Percentiles rank a stretch among this genome's conserved stretches.
Evolutionary conservation across 148 eudicot species (phyloP).

Genomic region (Nepenthes gracilis): DNA sequence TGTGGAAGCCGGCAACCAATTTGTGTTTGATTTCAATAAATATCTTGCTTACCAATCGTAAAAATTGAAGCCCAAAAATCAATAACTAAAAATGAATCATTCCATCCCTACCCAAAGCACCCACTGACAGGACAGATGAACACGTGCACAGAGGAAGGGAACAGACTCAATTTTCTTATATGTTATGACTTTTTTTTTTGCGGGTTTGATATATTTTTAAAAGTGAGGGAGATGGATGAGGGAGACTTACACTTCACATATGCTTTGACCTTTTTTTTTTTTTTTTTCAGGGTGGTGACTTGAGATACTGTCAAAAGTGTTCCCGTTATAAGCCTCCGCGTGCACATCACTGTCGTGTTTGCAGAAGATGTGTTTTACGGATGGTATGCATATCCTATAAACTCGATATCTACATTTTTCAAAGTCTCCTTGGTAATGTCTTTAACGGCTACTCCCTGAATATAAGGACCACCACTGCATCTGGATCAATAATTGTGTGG

Average conservation of each 20-base stretch:
- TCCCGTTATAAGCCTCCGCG: conserved; percentile 94
- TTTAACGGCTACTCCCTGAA: conserved; percentile 22
- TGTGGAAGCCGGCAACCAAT: too few relatives aligned
- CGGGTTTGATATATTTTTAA: conserved; percentile 24
- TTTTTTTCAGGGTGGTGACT: conserved; percentile 70
- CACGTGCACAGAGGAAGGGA: too few relatives aligned
- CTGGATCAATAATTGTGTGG: conserved; percentile 97
- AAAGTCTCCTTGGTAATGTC: conserved; percentile 12
- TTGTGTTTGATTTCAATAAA: too few relatives aligned
- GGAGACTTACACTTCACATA: too few relatives aligned
- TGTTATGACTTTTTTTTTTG: conserved; percentile 3
- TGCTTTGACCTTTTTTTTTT: too few relatives aligned
- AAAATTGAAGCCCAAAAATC: too few relatives aligned
- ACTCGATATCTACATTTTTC: conserved; percentile 6
- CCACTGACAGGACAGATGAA: too few relatives aligned
- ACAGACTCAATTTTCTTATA: too few relatives aligned
- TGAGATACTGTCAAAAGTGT: conserved; percentile 96
- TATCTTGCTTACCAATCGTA: too few relatives aligned
- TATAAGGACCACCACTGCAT: conserved; percentile 95
- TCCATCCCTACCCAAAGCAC: too few relatives aligned
- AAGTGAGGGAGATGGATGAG: too few relatives aligned
- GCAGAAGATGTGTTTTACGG: conserved; percentile 82
- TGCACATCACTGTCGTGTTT: conserved; percentile 94
- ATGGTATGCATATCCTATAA: conserved; percentile 49
- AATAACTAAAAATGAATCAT: too few relatives aligned